Evolutionary conservation across 2,329 filamentous ascomycete genomes (phyloP).

Genomic region (Fusarium illudens): DNA sequence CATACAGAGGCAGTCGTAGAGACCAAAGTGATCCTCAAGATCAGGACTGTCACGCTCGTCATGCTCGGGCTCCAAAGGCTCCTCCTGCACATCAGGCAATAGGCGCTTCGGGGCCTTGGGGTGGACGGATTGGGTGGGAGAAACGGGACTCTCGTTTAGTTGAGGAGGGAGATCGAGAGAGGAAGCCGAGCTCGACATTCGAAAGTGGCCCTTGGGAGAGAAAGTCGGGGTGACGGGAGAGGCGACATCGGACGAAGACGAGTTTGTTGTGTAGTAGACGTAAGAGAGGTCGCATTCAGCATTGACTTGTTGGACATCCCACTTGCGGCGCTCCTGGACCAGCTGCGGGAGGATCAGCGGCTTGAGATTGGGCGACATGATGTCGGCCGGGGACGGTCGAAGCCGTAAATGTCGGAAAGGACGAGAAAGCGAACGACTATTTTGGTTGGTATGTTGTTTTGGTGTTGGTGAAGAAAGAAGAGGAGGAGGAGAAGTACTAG

Average conservation of each 20-base stretch:
- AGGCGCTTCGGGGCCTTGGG: conserved; percentile 68
- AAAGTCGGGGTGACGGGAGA: conserved; percentile 78
- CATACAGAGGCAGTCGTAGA: conserved; percentile 80
- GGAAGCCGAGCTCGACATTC: conserved; percentile 78
- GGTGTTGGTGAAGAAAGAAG: conserved; percentile 19
- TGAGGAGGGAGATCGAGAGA: conserved; percentile 71
- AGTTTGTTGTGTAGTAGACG: conserved; percentile 59
- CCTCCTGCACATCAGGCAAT: conserved; percentile 86
- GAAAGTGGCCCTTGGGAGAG: conserved; percentile 68
- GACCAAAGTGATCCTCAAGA: conserved; percentile 49
- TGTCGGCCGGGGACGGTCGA: conserved; percentile 38
- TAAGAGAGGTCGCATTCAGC: conserved; percentile 48
- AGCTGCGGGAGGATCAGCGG: conserved; percentile 63
- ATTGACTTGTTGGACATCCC: conserved; percentile 47
- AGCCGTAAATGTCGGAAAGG: conserved; percentile 30
- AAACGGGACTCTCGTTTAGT: conserved; percentile 62
- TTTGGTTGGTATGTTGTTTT: conserved; percentile 6
- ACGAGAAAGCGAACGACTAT: conserved; percentile 30
- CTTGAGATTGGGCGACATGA: conserved; percentile 61
- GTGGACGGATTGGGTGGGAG: conserved; percentile 55
- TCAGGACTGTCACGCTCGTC: conserved; percentile 61
- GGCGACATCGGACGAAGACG: conserved; percentile 71
- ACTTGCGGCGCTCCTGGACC: conserved; percentile 59
- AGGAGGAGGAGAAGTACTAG: conserved; percentile 19
- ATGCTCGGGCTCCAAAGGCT: conserved; percentile 75